A percentile compares a stretch with the other conserved stretches of the same genome.
Conservation (phyloP, 164 flowering plant species). For the Vitis riparia region DNA sequence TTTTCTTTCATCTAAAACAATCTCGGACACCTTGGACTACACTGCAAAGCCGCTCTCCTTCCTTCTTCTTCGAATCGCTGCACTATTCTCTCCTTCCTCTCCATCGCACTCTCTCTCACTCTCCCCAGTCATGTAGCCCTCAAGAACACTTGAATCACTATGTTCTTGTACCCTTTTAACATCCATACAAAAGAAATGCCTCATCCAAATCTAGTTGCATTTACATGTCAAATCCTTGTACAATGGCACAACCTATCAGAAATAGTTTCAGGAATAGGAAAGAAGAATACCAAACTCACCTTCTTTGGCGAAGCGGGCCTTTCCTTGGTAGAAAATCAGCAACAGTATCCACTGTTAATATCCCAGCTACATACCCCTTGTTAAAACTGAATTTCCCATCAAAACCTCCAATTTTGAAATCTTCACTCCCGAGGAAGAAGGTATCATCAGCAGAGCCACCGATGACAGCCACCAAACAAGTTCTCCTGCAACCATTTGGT, state of each 20-base stretch:
- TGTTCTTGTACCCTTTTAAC: no score
- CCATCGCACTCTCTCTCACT: no score
- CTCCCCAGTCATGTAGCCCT: no score
- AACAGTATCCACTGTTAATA: conserved; percentile 86
- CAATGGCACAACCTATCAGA: background rate
- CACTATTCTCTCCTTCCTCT: no score
- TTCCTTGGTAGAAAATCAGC: conserved; percentile 94
- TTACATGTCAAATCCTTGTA: no score
- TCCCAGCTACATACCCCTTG: conserved; percentile 81
- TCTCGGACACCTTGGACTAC: no score
- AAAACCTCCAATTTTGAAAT: conserved; percentile 62
- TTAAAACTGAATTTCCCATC: conserved; percentile 69
- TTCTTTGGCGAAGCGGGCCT: conserved; percentile 87
- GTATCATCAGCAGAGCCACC: conserved; percentile 47
- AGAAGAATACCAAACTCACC: conserved; percentile 37
- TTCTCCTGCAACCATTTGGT: conserved; percentile 74
- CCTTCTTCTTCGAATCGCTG: no score
- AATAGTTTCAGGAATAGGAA: background rate
- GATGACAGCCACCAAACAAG: conserved; percentile 83
- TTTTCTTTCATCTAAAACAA: no score
- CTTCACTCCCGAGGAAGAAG: conserved; percentile 52
- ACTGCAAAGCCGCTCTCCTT: no score
- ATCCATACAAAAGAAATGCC: no score
- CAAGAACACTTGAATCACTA: no score
- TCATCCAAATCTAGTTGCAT: no score